phyloP scores from a whole-genome alignment of 179 eudicot genomes.

The Nepenthes alata region DNA sequence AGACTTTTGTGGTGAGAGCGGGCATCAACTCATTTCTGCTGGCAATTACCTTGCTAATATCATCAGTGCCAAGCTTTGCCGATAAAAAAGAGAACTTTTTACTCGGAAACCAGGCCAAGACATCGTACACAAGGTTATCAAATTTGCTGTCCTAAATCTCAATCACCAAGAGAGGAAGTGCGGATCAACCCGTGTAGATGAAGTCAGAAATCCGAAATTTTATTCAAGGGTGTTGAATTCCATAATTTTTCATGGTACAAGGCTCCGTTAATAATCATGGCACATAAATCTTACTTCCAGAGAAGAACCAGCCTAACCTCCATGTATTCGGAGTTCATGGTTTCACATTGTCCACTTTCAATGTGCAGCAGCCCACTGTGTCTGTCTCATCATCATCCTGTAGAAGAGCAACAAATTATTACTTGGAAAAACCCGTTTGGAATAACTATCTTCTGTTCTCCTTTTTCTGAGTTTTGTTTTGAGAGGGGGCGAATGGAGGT shows the following conservation, averaged over 20 bases:
- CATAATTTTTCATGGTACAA: constrained; percentile 12
- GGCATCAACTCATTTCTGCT: constrained; percentile 93
- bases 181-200: neutral
- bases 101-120: constrained; percentile 92
- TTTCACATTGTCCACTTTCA: constrained; percentile 89
- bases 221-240: constrained; percentile 51
- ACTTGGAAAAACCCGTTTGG: neutral
- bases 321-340: constrained; percentile 10
- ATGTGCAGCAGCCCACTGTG: constrained; percentile 17
- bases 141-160: neutral
- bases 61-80: constrained; percentile 64
- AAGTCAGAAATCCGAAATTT: constrained; percentile 14
- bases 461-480: too few species aligned
- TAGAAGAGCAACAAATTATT: neutral
- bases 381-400: constrained; percentile 99
- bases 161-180: neutral
- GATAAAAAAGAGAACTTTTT: constrained; percentile 44
- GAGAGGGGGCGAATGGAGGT: too few species aligned
- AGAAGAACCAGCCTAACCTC: too few species aligned
- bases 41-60: constrained; percentile 78
- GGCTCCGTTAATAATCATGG: too few species aligned
- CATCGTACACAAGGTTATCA: neutral
- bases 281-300: too few species aligned
- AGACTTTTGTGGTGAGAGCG: constrained; percentile 95
- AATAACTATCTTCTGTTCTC: neutral